A percentile compares a stretch with the other conserved stretches of the same genome.
Conservation (phyloP, 305 asterid genomes). For the Plantago coronopus region DNA sequence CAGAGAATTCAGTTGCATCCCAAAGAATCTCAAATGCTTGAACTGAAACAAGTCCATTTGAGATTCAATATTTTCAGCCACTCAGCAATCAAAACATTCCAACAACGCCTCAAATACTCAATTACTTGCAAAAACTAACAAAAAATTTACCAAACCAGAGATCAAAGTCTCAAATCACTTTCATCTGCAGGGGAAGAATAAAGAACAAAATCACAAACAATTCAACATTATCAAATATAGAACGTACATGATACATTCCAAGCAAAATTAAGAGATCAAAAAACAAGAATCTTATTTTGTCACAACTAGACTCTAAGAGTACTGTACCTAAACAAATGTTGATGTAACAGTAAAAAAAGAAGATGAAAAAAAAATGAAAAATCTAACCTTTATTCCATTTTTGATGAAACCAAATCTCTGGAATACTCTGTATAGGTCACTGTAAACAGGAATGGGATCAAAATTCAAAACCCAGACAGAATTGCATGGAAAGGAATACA, state of each 20-base stretch:
- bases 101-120: conserved; percentile 6
- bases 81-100: conserved; percentile 22
- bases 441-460: conserved; percentile 15
- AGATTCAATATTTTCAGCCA: conserved; percentile 26
- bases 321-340: neutral
- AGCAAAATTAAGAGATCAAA: neutral
- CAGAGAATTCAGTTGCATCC: conserved; percentile 39
- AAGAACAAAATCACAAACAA: conserved; percentile 1
- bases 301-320: neutral
- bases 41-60: conserved; percentile 43
- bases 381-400: conserved; percentile 21
- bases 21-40: conserved; percentile 50
- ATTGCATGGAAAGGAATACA: conserved; percentile 22
- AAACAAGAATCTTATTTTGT: conserved; percentile 3
- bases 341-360: neutral
- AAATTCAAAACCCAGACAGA: conserved; percentile 10
- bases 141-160: conserved; percentile 9
- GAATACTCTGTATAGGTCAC: neutral
- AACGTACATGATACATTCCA: no score
- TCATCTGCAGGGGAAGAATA: conserved; percentile 14
- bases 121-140: neutral
- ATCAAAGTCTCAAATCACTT: conserved; percentile 12
- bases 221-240: neutral
- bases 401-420: neutral
- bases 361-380: conserved; percentile 12